Conservation (phyloP, 202 grass and related monocot species). For the Hordeum pubiflorum region DNA sequence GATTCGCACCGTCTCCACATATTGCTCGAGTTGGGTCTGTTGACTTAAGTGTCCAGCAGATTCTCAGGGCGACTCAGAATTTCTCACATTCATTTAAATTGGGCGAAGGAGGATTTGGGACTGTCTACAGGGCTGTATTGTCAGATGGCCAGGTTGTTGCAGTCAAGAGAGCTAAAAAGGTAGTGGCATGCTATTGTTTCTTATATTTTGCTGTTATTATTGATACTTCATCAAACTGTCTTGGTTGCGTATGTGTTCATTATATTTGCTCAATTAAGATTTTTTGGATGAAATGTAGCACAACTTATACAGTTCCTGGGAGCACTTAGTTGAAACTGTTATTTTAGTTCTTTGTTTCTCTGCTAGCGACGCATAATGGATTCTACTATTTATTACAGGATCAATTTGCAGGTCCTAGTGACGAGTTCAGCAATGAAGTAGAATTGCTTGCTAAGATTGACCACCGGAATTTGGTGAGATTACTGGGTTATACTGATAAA, state of each 20-base stretch:
- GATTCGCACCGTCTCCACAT: conserved; percentile 72
- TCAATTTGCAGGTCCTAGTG: conserved; percentile 57
- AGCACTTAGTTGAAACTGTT: neutral
- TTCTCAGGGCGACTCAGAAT: conserved; percentile 70
- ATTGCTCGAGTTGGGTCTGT: conserved; percentile 57
- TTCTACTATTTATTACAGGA: conserved; percentile 44
- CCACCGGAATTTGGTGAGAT: conserved; percentile 84
- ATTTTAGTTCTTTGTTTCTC: conserved; percentile 6
- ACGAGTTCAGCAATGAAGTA: conserved; percentile 90
- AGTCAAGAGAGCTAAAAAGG: conserved; percentile 94
- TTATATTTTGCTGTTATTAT: neutral
- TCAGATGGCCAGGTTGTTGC: conserved; percentile 60
- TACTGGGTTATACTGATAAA: conserved; percentile 75
- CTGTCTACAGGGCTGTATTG: conserved; percentile 74
- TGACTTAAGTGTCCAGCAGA: conserved; percentile 60
- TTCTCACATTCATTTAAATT: conserved; percentile 73
- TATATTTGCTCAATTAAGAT: neutral
- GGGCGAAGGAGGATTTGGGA: conserved; percentile 86
- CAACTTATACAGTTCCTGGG: neutral
- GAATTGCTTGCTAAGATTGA: conserved; percentile 92
- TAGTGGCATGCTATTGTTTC: conserved; percentile 17
- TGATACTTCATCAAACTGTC: neutral
- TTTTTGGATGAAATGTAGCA: neutral
- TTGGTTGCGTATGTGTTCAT: neutral
- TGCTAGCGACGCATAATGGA: neutral